Conservation (phyloP, 2,329 filamentous ascomycete species). For the Talaromyces sp. region DNA sequence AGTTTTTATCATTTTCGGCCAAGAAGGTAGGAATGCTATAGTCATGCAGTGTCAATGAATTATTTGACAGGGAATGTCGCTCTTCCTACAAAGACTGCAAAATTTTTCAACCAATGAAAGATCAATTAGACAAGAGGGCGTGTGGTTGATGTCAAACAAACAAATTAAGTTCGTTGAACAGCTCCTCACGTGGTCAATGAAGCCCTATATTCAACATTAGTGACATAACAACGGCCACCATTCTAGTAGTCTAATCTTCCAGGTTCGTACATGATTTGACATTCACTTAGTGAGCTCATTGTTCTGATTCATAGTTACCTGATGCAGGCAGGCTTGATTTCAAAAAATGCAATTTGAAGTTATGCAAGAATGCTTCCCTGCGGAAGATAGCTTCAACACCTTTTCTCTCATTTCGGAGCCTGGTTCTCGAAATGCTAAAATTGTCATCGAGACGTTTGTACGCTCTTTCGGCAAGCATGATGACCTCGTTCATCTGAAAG, state of each 20-base stretch:
- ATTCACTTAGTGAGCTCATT: background rate
- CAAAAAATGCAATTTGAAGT: background rate
- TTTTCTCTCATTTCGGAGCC: background rate
- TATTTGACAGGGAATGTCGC: background rate
- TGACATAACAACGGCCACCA: background rate
- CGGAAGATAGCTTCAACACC: background rate
- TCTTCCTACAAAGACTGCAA: background rate
- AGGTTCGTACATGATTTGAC: background rate
- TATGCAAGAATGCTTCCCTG: background rate
- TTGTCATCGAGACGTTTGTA: background rate
- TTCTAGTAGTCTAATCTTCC: background rate
- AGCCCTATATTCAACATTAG: background rate
- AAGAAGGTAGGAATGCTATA: background rate
- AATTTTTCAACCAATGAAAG: background rate
- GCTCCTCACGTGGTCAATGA: background rate
- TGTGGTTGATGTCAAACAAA: background rate
- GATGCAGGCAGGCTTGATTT: background rate
- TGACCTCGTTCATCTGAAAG: background rate
- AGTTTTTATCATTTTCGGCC: conserved; percentile 16
- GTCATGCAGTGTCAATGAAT: background rate
- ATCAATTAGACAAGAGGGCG: background rate
- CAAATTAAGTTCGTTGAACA: background rate
- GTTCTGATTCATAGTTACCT: background rate
- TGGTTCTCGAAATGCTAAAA: background rate
- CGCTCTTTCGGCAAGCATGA: background rate